These are phyloP conservation scores for Aspergillus ustus DNA, from an alignment of 2,329 filamentous ascomycete species.

Conservation along the genomic window DNA sequence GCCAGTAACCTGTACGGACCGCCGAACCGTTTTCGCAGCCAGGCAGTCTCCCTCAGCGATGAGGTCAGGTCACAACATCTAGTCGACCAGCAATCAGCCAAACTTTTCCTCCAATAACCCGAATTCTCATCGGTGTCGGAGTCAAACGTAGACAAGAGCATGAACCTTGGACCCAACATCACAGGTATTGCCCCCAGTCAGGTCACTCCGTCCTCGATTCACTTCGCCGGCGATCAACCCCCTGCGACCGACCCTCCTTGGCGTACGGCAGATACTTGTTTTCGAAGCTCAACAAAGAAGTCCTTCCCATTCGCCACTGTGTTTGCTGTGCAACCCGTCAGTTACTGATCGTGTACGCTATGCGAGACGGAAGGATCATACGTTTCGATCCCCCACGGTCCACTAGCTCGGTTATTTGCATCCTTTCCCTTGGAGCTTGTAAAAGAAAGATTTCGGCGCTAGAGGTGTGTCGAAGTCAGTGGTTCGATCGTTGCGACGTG, in stretches of 20 bases:
- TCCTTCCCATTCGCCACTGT: constrained; percentile 55
- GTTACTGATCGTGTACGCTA: background rate
- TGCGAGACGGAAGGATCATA: constrained; percentile 31
- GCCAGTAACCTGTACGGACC: too few species aligned
- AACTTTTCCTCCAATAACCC: background rate
- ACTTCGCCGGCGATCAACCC: constrained; percentile 32
- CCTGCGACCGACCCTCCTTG: constrained; percentile 41
- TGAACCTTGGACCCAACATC: background rate
- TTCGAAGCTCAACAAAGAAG: constrained; percentile 55
- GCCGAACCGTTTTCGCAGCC: background rate
- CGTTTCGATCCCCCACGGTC: constrained; percentile 52
- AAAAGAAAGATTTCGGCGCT: constrained; percentile 31
- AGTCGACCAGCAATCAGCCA: constrained; percentile 10
- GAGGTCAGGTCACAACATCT: constrained; percentile 5
- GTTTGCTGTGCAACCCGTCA: constrained; percentile 42
- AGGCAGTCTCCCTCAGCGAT: background rate
- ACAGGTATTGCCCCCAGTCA: background rate
- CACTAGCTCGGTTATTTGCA: constrained; percentile 39
- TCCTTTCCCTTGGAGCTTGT: constrained; percentile 46
- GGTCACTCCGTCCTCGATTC: background rate
- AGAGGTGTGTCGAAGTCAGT: too few species aligned
- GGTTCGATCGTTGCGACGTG: too few species aligned
- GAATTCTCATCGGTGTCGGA: constrained; percentile 1
- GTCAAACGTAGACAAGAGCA: background rate
- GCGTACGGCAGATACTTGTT: constrained; percentile 49